phyloP scores from a whole-genome alignment of 331 rosid species.

The Cydonia oblonga region DNA sequence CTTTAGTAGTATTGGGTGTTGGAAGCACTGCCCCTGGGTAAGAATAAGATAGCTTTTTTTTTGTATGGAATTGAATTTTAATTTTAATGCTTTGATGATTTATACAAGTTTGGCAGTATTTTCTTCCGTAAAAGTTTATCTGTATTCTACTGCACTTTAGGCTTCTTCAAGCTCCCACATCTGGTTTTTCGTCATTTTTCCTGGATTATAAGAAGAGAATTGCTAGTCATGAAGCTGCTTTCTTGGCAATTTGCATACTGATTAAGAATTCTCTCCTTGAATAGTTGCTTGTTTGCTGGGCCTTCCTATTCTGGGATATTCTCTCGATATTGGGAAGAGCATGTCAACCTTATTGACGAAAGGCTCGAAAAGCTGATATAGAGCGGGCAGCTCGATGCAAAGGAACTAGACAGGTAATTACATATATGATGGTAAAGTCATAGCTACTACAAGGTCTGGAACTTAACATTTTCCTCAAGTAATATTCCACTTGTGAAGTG shows the following conservation, averaged over 20 bases:
- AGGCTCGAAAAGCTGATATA: conserved; percentile 76
- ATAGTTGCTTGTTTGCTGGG: conserved; percentile 85
- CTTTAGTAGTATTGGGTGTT: conserved; percentile 74
- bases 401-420: conserved; percentile 43
- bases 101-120: too few species aligned
- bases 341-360: conserved; percentile 84
- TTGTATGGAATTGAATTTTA: background rate
- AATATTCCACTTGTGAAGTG: background rate
- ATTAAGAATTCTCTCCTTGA: background rate
- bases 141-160: conserved; percentile 26
- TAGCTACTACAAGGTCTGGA: background rate
- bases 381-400: conserved; percentile 81
- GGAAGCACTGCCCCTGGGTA: conserved; percentile 97
- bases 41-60: conserved; percentile 2
- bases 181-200: conserved; percentile 72
- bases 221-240: conserved; percentile 82
- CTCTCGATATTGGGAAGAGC: conserved; percentile 85
- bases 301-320: conserved; percentile 71
- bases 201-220: conserved; percentile 92
- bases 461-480: background rate
- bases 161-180: conserved; percentile 89
- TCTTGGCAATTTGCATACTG: conserved; percentile 4
- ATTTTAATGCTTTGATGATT: background rate
- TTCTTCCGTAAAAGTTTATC: conserved; percentile 13
- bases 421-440: too few species aligned